Percentiles rank a stretch among this genome's conserved stretches.
These are phyloP conservation scores for Kuraishia molischiana DNA, from an alignment of 805 yeast species.

Conservation along the genomic window DNA sequence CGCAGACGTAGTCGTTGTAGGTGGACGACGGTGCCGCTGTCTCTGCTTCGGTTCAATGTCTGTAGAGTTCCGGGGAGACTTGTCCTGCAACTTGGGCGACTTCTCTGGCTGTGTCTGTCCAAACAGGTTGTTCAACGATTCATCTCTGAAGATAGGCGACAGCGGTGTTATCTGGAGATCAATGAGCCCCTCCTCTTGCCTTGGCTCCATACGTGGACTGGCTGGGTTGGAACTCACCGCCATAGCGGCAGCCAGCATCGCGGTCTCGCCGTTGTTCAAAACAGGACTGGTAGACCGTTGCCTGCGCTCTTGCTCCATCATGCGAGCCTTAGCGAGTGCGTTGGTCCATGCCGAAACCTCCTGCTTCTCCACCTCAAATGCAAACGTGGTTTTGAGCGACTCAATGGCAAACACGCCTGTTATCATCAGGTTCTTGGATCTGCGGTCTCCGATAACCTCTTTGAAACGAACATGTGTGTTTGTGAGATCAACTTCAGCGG, in stretches of 20 bases:
- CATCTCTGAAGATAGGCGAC: neutral
- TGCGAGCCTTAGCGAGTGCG: constrained; percentile 37
- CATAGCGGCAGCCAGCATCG: constrained; percentile 25
- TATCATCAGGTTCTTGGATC: constrained; percentile 23
- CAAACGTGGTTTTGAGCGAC: constrained; percentile 43
- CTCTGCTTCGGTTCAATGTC: neutral
- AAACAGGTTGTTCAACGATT: neutral
- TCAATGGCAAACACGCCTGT: constrained; percentile 46
- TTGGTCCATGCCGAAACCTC: constrained; percentile 52
- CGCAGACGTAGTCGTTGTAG: neutral
- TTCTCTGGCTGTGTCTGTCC: neutral
- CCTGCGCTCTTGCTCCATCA: constrained; percentile 35
- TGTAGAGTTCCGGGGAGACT: neutral
- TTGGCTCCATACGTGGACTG: neutral
- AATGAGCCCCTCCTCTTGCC: neutral
- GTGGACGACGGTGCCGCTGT: neutral
- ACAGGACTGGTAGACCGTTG: constrained; percentile 8
- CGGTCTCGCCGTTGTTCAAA: constrained; percentile 19
- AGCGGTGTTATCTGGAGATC: constrained; percentile 2
- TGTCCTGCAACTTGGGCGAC: neutral
- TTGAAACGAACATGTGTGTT: constrained; percentile 45
- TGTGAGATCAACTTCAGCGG: constrained; percentile 44
- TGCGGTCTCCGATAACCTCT: constrained; percentile 39
- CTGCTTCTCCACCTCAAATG: constrained; percentile 42
- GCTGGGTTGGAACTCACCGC: constrained; percentile 11